Evolutionary conservation across 2,329 filamentous ascomycete genomes (phyloP).

Genomic region (Xylaria sp.): DNA sequence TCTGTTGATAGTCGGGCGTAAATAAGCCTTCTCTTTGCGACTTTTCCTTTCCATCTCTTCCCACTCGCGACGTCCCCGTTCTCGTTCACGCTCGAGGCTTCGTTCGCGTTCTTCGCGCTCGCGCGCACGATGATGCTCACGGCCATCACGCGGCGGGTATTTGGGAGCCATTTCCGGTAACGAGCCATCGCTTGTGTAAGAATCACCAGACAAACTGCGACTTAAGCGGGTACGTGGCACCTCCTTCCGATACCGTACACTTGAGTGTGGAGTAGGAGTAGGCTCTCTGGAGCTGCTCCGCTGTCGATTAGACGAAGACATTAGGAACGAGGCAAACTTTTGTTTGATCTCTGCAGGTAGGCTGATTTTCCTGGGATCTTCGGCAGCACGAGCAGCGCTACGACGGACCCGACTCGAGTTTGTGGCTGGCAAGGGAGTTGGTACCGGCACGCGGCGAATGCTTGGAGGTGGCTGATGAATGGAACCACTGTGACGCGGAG

Average conservation of each 20-base stretch:
- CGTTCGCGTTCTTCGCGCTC: slow-evolving; percentile 33
- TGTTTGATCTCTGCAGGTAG: slow-evolving; percentile 39
- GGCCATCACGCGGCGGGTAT: slow-evolving; percentile 34
- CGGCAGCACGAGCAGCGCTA: slow-evolving; percentile 33
- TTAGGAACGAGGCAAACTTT: slow-evolving; percentile 37
- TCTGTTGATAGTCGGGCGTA: slow-evolving; percentile 36
- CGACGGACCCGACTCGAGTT: slow-evolving; percentile 32
- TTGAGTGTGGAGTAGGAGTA: slow-evolving; percentile 14
- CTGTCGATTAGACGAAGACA: slow-evolving; percentile 36
- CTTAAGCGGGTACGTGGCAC: slow-evolving; percentile 32
- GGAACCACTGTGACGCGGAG: slow-evolving; percentile 31
- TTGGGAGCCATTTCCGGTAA: slow-evolving; percentile 34
- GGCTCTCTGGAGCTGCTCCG: slow-evolving; percentile 42
- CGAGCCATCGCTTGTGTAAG: slow-evolving; percentile 39
- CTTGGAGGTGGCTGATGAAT: slow-evolving; percentile 30
- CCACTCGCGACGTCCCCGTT: slow-evolving; percentile 29
- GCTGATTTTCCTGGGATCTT: slow-evolving; percentile 38
- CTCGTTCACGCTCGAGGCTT: slow-evolving; percentile 34
- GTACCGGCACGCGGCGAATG: slow-evolving; percentile 34
- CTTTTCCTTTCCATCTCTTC: slow-evolving; percentile 37
- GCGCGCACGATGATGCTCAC: slow-evolving; percentile 36
- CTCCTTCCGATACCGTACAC: slow-evolving; percentile 35
- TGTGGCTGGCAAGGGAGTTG: slow-evolving; percentile 25
- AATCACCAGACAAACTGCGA: slow-evolving; percentile 39
- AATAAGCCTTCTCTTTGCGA: slow-evolving; percentile 35